Conservation (phyloP, 75 land plant genomes). For the Pinus albicaulis region DNA sequence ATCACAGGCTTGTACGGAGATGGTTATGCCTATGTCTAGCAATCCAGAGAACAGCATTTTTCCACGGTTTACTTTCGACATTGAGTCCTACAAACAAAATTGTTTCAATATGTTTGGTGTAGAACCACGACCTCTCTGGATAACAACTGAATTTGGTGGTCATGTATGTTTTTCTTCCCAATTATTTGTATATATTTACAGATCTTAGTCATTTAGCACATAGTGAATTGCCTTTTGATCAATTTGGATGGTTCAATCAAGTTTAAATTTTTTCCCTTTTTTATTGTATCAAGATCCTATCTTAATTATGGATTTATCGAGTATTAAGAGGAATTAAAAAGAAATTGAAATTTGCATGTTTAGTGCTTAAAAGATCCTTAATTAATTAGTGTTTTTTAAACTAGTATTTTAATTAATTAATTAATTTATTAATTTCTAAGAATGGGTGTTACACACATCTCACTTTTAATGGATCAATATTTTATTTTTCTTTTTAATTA, state of each 20-base stretch:
- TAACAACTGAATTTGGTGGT: slow-evolving; percentile 91
- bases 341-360: too few relatives aligned
- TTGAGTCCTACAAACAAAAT: slow-evolving; percentile 33
- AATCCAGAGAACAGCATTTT: slow-evolving; percentile 77
- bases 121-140: slow-evolving; percentile 80
- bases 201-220: slow-evolving; percentile 46
- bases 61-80: slow-evolving; percentile 53
- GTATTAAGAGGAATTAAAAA: too few relatives aligned
- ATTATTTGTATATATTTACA: slow-evolving; percentile 61
- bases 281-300: background rate
- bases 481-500: too few relatives aligned
- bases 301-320: too few relatives aligned
- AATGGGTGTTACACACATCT: too few relatives aligned
- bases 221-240: background rate
- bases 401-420: too few relatives aligned
- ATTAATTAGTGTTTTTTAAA: too few relatives aligned
- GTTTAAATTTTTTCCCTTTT: background rate
- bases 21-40: slow-evolving; percentile 96
- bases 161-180: slow-evolving; percentile 51
- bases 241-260: background rate
- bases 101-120: slow-evolving; percentile 56
- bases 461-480: too few relatives aligned
- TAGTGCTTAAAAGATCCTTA: too few relatives aligned
- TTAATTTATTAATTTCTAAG: too few relatives aligned
- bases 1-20: slow-evolving; percentile 92